Evolutionary conservation across 805 yeast species (phyloP).

Genomic region (Hanseniaspora meyeri): DNA sequence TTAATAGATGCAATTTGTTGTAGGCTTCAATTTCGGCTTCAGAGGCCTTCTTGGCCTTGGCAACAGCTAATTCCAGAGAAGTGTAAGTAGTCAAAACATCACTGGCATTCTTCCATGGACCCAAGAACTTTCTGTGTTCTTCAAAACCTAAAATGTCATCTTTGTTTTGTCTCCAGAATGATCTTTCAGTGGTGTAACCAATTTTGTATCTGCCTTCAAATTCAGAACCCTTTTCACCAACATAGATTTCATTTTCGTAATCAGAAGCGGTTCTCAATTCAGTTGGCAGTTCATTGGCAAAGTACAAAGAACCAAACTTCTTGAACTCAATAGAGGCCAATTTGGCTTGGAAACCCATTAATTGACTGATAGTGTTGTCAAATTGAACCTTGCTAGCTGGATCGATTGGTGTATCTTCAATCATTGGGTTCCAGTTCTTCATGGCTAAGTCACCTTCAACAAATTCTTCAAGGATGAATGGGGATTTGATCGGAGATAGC

Average conservation of each 20-base stretch:
- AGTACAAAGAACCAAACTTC: slow-evolving; percentile 71
- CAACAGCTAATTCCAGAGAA: slow-evolving; percentile 49
- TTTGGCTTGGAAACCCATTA: slow-evolving; percentile 52
- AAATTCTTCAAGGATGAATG: slow-evolving; percentile 71
- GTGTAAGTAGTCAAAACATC: slow-evolving; percentile 57
- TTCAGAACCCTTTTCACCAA: slow-evolving; percentile 42
- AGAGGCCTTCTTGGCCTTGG: slow-evolving; percentile 40
- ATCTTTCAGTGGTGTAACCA: slow-evolving; percentile 78
- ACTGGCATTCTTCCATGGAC: slow-evolving; percentile 69
- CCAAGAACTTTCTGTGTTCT: slow-evolving; percentile 41
- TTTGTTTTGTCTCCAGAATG: slow-evolving; percentile 49
- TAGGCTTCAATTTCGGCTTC: slow-evolving; percentile 47
- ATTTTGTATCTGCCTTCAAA: slow-evolving; percentile 67
- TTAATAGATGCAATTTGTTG: slow-evolving; percentile 43
- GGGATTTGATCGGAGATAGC: slow-evolving; percentile 53
- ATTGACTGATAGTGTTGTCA: slow-evolving; percentile 53
- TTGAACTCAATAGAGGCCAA: slow-evolving; percentile 50
- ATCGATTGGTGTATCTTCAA: slow-evolving; percentile 39
- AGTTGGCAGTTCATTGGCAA: slow-evolving; percentile 48
- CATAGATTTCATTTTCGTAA: slow-evolving; percentile 33
- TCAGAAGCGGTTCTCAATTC: slow-evolving; percentile 23
- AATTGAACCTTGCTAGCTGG: slow-evolving; percentile 39
- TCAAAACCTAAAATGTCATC: slow-evolving; percentile 42
- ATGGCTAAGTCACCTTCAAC: slow-evolving; percentile 71
- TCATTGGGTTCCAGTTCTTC: slow-evolving; percentile 83